Conservation (phyloP, 495 filamentous ascomycete species). For the Letharia lupina region DNA sequence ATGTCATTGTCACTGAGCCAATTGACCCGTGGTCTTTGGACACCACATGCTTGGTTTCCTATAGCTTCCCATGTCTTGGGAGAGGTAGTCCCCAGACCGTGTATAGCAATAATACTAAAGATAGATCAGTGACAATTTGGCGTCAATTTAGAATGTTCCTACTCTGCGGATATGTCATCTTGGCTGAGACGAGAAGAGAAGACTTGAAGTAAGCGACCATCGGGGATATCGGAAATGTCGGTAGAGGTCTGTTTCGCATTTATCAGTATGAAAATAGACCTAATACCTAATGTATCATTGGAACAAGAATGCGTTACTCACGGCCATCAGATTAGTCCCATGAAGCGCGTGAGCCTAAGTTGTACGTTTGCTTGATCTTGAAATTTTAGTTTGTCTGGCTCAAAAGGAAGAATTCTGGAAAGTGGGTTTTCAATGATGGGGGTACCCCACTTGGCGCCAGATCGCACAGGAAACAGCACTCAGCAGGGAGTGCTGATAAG, state of each 20-base stretch:
- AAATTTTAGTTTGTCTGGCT: too few species aligned
- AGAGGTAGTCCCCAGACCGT: conserved; percentile 5
- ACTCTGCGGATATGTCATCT: neutral
- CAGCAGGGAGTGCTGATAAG: too few species aligned
- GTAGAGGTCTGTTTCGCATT: neutral
- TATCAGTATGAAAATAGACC: neutral
- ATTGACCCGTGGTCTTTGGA: neutral
- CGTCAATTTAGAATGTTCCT: neutral
- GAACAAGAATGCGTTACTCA: neutral
- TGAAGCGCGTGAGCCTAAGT: neutral
- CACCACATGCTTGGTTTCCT: conserved; percentile 3
- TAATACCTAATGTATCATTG: neutral
- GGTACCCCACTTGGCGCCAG: too few species aligned
- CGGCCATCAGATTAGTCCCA: neutral
- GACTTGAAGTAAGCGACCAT: neutral
- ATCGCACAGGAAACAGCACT: too few species aligned
- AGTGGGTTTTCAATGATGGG: neutral
- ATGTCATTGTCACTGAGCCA: conserved; percentile 7
- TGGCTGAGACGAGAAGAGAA: neutral
- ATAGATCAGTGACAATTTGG: neutral
- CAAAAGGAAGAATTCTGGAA: neutral
- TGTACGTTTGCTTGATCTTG: neutral
- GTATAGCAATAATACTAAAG: neutral
- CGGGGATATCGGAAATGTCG: neutral
- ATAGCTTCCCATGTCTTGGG: conserved; percentile 4